Evolutionary conservation across 129 eudicot species (phyloP).

Genomic region (Flaveria robusta): DNA sequence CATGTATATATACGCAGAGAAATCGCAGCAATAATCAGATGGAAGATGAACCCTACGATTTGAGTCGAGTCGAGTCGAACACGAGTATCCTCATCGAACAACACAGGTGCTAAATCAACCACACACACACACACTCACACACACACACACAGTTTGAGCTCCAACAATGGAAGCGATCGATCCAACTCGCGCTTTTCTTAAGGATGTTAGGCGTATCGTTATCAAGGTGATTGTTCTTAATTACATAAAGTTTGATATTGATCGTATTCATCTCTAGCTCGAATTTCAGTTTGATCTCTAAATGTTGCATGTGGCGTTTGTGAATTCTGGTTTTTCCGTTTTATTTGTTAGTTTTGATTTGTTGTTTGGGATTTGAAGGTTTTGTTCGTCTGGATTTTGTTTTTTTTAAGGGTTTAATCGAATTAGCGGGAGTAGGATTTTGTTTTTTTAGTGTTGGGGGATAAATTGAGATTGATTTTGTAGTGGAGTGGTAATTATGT

Average conservation of each 20-base stretch:
- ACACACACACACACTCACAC: background rate
- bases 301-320: slow-evolving; percentile 13
- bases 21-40: slow-evolving; percentile 32
- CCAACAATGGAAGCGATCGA: slow-evolving; percentile 56
- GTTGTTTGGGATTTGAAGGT: background rate
- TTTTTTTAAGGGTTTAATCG: slow-evolving; percentile 20
- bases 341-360: slow-evolving; percentile 19
- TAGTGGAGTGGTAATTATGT: slow-evolving; percentile 26
- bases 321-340: background rate
- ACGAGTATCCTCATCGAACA: slow-evolving; percentile 34
- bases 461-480: background rate
- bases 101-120: slow-evolving; percentile 8
- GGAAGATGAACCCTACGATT: slow-evolving; percentile 41
- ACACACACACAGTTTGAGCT: slow-evolving; percentile 1
- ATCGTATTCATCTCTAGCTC: slow-evolving; percentile 14
- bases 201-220: slow-evolving; percentile 76
- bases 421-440: slow-evolving; percentile 7
- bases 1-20: slow-evolving; percentile 35
- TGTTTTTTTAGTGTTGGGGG: background rate
- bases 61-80: slow-evolving; percentile 22
- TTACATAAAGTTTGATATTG: background rate
- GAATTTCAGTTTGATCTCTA: slow-evolving; percentile 7
- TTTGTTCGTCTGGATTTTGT: background rate
- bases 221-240: slow-evolving; percentile 51
- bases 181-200: slow-evolving; percentile 69